Conservation (phyloP, 164 flowering plant species). For the Dillenia turbinata region DNA sequence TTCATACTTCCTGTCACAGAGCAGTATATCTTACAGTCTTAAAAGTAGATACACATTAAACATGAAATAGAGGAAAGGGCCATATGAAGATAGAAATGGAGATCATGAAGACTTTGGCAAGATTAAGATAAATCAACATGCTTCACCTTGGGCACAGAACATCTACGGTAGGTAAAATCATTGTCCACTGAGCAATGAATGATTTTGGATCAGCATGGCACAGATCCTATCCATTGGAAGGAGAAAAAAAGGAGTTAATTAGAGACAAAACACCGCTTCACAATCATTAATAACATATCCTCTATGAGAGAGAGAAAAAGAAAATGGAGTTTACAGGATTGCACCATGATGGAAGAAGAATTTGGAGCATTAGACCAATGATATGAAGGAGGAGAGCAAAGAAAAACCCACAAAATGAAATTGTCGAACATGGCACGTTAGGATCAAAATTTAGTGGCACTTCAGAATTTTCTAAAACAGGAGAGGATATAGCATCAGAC, state of each 20-base stretch:
- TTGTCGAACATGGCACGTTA: too few species aligned
- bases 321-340: too few species aligned
- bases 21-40: not conserved
- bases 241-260: slow-evolving; percentile 1
- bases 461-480: too few species aligned
- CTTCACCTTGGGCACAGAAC: slow-evolving; percentile 70
- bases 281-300: too few species aligned
- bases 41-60: not conserved
- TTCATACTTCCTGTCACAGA: slow-evolving; percentile 63
- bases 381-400: too few species aligned
- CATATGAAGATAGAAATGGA: not conserved
- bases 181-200: slow-evolving; percentile 67
- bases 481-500: too few species aligned
- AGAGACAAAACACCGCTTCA: not conserved
- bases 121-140: slow-evolving; percentile 2
- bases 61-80: not conserved
- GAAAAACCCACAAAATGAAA: too few species aligned
- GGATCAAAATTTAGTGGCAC: too few species aligned
- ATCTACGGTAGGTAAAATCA: slow-evolving; percentile 87
- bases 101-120: not conserved
- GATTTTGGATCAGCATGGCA: slow-evolving; percentile 83
- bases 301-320: too few species aligned
- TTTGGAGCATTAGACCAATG: too few species aligned
- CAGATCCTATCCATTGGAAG: slow-evolving; percentile 56
- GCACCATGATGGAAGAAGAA: too few species aligned